Evolutionary conservation across 106 monocot genomes (phyloP), one percentile per base, ranked within the genome.

Genomic region (Platanthera zijinensis): DNA sequence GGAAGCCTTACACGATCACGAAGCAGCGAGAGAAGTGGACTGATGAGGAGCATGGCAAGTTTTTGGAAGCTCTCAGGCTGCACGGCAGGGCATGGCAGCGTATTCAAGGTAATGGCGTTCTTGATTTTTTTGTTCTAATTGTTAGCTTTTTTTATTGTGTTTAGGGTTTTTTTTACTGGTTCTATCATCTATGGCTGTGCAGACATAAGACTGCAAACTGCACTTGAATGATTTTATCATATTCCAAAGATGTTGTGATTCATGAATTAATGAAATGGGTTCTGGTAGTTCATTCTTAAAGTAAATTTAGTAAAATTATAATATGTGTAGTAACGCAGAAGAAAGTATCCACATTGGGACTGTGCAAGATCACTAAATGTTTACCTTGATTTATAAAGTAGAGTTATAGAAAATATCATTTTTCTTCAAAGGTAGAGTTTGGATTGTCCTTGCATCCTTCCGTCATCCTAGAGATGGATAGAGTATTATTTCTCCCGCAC

Each of bases 21-120:
- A 87, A 87, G 78, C 87, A 84, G 63, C 78, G 87, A 48, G 87
- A 87, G 73, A 82, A 73, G 66, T 87, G 87, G 87, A 84, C 87
- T 1, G 82, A 82, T 69, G 87, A 87, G 69, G 87, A 87, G 52
- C 87, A 87, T 59, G 51, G 62, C 75, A 82, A 67, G 78, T 87
- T 87, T 52, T 63, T 84, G 50, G 82, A 87, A 74, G 87, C 84
- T 25, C 48, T 87, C 51, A 84, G 80, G 69, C 79, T 87, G 46
- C 78, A 84, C 48, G 87, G 87, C 30, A 59, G 87, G 56, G 84
- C 87, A 10, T 87, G 87, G 87, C 79, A 82, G 68, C 84, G 82
- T 10, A 87, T 87, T 59, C 79, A 87, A 78, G 87, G 84, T 84
- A 15, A 56, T 64, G 21, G 67, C 47, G 7, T 30, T 30, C 18